Evolutionary conservation across 768 basidiomycete species (phyloP), one percentile per base, ranked within the genome.

Genomic region (Auricularia sp.): DNA sequence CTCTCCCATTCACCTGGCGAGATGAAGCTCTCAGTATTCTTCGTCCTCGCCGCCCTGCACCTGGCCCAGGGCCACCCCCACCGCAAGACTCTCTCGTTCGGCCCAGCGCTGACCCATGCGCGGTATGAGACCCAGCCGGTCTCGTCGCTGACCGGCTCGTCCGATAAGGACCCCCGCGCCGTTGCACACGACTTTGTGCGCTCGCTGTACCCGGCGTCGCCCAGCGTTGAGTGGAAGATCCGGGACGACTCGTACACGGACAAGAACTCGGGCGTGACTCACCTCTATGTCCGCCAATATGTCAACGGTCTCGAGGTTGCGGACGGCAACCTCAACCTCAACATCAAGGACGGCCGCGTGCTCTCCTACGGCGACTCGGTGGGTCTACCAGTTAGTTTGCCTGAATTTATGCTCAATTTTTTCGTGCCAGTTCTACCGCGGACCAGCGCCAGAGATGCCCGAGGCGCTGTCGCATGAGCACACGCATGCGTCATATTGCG

Each of bases 261-360:
- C 77, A 76, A 78, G 65, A 84, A 83, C 66, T 94, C 91, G 2
- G 90, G 89, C n/a, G 81, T 97, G 62, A 88, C 92, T 35, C 94
- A 98, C 76, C 81, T 94, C 69, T 96, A 95, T 73, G 86, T 89
- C 67, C 83, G 88, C 69, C 95, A 99, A 77, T 67, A 90, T 65
- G 77, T 94, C 70, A 86, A 90, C 65, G 94, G 92, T 14, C 78
- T 96, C 56, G 92, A 96, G 72, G 92, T 99, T 16, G 82, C 83
- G 11, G 92, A 97, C 70, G 92, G 90, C 35, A 89, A 97, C 75
- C 84, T 97, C 79, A 98, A 98, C 74, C 77, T 99, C 72, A 97
- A 98, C 78, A 80, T 98, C 75, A 87, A 87, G 76, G 83, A 90
- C 64, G 94, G 92, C 54, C 77, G 82, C 69, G 83, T 98, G 21